phyloP scores from a whole-genome alignment of 2,329 filamentous ascomycete species.

The Neocatenulostroma microsporum region DNA sequence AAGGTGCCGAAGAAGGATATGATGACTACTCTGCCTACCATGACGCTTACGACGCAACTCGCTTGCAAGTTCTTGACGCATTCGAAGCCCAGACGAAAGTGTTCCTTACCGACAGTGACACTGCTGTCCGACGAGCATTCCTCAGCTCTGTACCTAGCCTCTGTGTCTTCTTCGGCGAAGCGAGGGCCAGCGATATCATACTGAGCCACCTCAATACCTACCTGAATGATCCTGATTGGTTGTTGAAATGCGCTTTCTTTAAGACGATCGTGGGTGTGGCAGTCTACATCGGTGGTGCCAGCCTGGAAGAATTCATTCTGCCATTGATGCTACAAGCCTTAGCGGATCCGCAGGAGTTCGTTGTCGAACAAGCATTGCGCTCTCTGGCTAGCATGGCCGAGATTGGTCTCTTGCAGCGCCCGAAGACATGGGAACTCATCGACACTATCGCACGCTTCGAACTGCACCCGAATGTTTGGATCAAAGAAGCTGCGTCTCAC shows the following conservation, averaged over 20 bases:
- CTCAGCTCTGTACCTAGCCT: conserved; percentile 83
- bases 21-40: conserved; percentile 57
- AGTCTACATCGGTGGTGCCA: conserved; percentile 79
- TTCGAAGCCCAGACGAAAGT: conserved; percentile 86
- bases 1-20: conserved; percentile 68
- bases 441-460: conserved; percentile 77
- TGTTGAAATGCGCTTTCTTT: conserved; percentile 92
- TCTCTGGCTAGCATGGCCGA: conserved; percentile 83
- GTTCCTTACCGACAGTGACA: conserved; percentile 77
- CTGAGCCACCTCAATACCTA: conserved; percentile 95
- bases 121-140: conserved; percentile 82
- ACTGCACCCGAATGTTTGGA: conserved; percentile 92
- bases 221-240: conserved; percentile 93
- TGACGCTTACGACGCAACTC: conserved; percentile 79
- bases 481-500: conserved; percentile 78
- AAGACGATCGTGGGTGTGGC: conserved; percentile 91
- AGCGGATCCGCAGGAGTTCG: conserved; percentile 86
- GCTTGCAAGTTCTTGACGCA: conserved; percentile 69
- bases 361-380: conserved; percentile 82
- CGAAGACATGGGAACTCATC: conserved; percentile 79
- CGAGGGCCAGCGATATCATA: conserved; percentile 92
- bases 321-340: conserved; percentile 93
- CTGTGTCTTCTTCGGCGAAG: conserved; percentile 88
- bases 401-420: conserved; percentile 75
- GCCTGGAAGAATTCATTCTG: conserved; percentile 87